phyloP scores from a whole-genome alignment of 139 green algal genomes.

The Chlamydomonas incerta region DNA sequence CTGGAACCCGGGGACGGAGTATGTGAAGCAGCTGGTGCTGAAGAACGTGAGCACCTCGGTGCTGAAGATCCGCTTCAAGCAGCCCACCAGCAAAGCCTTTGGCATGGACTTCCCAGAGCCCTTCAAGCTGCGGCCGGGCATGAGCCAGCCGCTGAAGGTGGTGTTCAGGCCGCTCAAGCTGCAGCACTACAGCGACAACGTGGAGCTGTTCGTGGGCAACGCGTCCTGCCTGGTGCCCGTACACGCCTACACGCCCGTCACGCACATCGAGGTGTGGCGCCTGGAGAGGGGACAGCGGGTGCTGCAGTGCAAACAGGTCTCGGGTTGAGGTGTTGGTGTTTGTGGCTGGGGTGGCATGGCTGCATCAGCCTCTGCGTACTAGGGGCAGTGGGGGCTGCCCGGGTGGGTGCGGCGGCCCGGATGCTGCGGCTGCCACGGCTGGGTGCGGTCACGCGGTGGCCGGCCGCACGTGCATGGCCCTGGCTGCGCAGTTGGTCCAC shows the following conservation, averaged over 20 bases:
- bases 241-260: conserved; percentile 58
- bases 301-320: too few relatives aligned
- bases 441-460: too few relatives aligned
- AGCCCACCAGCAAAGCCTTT: conserved; percentile 75
- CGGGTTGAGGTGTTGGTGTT: too few relatives aligned
- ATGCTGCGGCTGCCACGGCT: too few relatives aligned
- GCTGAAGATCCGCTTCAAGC: conserved; percentile 71
- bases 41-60: conserved; percentile 77
- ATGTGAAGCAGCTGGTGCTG: conserved; percentile 62
- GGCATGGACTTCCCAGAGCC: conserved; percentile 81
- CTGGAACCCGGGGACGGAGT: conserved; percentile 75
- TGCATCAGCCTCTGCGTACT: too few relatives aligned
- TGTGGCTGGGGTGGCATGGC: too few relatives aligned
- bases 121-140: conserved; percentile 76
- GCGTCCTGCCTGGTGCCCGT: conserved; percentile 62
- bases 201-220: conserved; percentile 62
- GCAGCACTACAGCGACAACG: conserved; percentile 68
- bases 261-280: conserved; percentile 51
- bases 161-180: conserved; percentile 69
- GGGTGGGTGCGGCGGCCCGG: too few relatives aligned
- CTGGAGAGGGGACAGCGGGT: too few relatives aligned
- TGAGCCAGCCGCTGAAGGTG: conserved; percentile 73
- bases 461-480: too few relatives aligned
- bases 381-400: too few relatives aligned
- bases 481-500: too few relatives aligned